Percentiles rank a stretch among this genome's conserved stretches.
phyloP scores from a whole-genome alignment of 768 basidiomycete species.

The Tricholoma hemisulphureum region DNA sequence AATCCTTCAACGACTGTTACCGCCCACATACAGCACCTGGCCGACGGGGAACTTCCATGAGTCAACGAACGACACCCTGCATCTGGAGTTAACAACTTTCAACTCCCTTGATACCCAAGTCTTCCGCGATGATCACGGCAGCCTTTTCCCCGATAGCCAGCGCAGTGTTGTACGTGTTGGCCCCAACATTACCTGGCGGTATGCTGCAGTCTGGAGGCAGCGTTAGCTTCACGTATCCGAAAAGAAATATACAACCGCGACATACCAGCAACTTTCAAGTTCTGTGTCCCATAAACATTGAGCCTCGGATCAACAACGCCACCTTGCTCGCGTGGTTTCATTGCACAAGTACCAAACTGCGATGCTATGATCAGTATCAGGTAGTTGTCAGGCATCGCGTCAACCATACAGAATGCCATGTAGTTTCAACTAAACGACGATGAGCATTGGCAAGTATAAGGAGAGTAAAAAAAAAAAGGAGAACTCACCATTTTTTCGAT shows the following conservation, averaged over 20 bases:
- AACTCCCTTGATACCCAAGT: constrained; percentile 32
- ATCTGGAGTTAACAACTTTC: no score
- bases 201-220: constrained; percentile 35
- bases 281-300: constrained; percentile 58
- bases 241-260: background rate
- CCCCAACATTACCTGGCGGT: no score
- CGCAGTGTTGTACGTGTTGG: constrained; percentile 42
- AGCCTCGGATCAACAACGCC: constrained; percentile 62
- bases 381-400: no score
- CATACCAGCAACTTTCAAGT: constrained; percentile 58
- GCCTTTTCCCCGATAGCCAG: constrained; percentile 60
- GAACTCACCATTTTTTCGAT: constrained; percentile 31
- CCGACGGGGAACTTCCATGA: no score
- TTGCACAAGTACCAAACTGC: constrained; percentile 64
- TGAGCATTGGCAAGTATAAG: background rate
- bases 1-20: no score
- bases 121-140: constrained; percentile 55
- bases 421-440: constrained; percentile 33
- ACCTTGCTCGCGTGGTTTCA: constrained; percentile 58
- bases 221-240: background rate
- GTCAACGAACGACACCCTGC: no score
- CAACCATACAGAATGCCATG: constrained; percentile 47
- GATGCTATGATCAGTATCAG: background rate
- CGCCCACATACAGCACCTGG: no score
- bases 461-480: background rate